Evolutionary conservation across 2,329 filamentous ascomycete species (phyloP).

Genomic region (Colletotrichum sp.): DNA sequence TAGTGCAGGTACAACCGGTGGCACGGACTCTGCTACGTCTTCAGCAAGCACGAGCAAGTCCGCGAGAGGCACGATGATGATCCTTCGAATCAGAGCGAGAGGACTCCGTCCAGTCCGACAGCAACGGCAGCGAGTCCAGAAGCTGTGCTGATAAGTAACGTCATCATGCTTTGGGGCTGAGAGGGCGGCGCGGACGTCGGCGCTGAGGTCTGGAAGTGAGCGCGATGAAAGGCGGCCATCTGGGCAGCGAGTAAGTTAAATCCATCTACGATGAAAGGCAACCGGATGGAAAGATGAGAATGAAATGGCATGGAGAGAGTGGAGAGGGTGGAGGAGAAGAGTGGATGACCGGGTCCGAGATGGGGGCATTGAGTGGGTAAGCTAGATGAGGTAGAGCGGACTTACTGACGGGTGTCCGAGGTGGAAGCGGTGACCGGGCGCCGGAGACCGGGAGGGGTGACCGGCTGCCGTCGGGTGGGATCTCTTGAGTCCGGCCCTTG

Average conservation of each 20-base stretch:
- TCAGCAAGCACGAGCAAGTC: neutral
- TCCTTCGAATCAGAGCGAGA: constrained; percentile 2
- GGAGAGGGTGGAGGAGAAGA: neutral
- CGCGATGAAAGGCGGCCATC: neutral
- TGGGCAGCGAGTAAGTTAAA: neutral
- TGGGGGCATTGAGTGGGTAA: neutral
- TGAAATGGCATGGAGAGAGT: neutral
- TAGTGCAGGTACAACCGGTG: constrained; percentile 10
- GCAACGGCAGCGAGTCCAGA: constrained; percentile 18
- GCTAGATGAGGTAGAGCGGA: neutral
- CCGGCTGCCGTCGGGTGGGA: constrained; percentile 16
- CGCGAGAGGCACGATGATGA: constrained; percentile 4
- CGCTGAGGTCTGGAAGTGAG: constrained; percentile 15
- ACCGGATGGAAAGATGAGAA: neutral
- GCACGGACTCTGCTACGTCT: neutral
- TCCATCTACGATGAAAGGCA: neutral
- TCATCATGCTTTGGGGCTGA: constrained; percentile 12
- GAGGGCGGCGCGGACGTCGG: constrained; percentile 14
- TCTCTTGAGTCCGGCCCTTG: constrained; percentile 18
- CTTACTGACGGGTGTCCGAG: constrained; percentile 13
- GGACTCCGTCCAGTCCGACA: constrained; percentile 3
- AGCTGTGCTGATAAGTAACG: constrained; percentile 1
- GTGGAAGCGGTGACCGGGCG: constrained; percentile 14
- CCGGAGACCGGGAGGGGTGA: constrained; percentile 9
- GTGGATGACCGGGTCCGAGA: neutral